Base-by-base conservation (phyloP, 306 rosid genomes). In the Pterocarpus macrocarpus region DNA sequence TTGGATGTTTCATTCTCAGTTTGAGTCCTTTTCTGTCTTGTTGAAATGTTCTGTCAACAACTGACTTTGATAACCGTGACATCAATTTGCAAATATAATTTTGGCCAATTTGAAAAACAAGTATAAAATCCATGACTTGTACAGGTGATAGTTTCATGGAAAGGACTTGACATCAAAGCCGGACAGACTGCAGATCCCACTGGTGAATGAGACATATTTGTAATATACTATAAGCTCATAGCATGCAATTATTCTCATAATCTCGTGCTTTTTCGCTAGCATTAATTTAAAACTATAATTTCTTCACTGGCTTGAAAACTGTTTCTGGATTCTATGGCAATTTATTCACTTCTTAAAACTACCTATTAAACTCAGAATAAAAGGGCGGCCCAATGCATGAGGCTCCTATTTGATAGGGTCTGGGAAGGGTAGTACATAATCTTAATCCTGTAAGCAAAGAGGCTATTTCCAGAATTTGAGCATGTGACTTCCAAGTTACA, bases 11-110 rank as follows among this genome's bases (percentile, higher is more conserved):
- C 43, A 30, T 53, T 39, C 56, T 32, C 34, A 13, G 30, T 65
- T 65, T 38, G 74, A 65, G 32, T 67, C 17, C 14, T 66, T 50
- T 66, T 50, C 47, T 52, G 39, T 66, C 75, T 66, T 16, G 36
- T 50, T 52, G 6, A 53, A 65, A 58, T 58, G 78, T 28, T 15
- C 57, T 58, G 53, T 74, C 28, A 39, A 73, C 50, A 55, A 53
- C 35, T 11, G 52, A 72, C 67, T 45, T 4, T 44, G 39, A 73
- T 57, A 38, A 36, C 33, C n/a, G 5, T 56, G 78, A 35, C 35
- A 55, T 73, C 49, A 55, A 38, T 39, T 57, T 57, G 28, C 41
- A 35, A 34, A 55, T 58, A 5, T 62, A 61, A 44, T 75, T 44
- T 45, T 76, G 49, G 49, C 38, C 44, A 45, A 44, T 33, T 22